Conservation (phyloP, 345 rosid genomes). For the Stellera chamaejasme region DNA sequence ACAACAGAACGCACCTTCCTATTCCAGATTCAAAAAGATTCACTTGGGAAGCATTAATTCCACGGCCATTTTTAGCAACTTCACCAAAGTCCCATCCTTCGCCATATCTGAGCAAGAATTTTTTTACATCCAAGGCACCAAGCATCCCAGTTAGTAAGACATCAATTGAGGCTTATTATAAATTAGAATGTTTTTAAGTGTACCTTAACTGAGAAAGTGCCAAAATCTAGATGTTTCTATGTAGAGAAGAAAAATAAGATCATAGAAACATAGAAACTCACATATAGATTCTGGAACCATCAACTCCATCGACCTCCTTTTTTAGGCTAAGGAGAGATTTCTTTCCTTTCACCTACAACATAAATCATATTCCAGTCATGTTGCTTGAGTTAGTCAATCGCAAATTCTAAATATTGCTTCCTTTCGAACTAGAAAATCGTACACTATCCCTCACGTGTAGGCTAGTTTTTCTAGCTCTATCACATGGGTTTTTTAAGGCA, state of each 20-base stretch:
- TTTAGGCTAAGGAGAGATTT: slow-evolving; percentile 50
- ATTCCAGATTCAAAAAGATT: slow-evolving; percentile 78
- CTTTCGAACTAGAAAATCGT: too few relatives aligned
- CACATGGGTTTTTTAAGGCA: too few relatives aligned
- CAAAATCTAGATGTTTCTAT: background rate
- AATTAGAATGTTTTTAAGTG: background rate
- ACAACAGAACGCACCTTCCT: slow-evolving; percentile 53
- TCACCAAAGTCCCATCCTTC: slow-evolving; percentile 99
- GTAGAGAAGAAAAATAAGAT: slow-evolving; percentile 2
- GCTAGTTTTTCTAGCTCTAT: too few relatives aligned
- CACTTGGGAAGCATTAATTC: slow-evolving; percentile 78
- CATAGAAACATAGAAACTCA: slow-evolving; percentile 26
- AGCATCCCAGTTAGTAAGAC: slow-evolving; percentile 4
- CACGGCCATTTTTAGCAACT: slow-evolving; percentile 92
- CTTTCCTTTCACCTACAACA: slow-evolving; percentile 62
- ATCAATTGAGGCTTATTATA: background rate
- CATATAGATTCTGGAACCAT: slow-evolving; percentile 76
- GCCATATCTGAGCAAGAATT: slow-evolving; percentile 57
- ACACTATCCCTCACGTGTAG: too few relatives aligned
- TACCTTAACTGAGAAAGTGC: background rate
- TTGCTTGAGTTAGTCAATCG: too few relatives aligned
- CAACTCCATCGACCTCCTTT: slow-evolving; percentile 70
- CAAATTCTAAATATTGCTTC: too few relatives aligned
- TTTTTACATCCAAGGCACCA: slow-evolving; percentile 2
- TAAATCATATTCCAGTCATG: slow-evolving; percentile 8